Percentiles rank a stretch among this genome's conserved stretches.
Conservation (phyloP, 495 filamentous ascomycete genomes). For the Penicillium taxi region DNA sequence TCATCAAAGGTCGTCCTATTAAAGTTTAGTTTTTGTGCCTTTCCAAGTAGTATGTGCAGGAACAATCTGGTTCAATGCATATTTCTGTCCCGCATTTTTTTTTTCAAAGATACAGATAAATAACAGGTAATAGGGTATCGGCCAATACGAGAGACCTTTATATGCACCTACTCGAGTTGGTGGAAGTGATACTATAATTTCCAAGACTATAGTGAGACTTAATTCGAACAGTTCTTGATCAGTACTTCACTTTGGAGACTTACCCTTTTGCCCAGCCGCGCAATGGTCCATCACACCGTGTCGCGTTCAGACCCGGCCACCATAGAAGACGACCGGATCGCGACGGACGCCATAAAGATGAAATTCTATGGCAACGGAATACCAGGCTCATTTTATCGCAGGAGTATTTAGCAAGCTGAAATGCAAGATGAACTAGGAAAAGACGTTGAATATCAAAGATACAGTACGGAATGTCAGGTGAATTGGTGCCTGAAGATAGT, state of each 20-base stretch:
- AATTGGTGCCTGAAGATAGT: not conserved
- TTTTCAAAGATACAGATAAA: constrained; percentile 14
- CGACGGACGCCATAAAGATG: constrained; percentile 1
- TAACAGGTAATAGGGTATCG: constrained; percentile 10
- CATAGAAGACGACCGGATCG: constrained; percentile 5
- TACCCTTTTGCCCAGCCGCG: constrained; percentile 9
- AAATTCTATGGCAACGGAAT: not conserved
- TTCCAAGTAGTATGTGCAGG: not conserved
- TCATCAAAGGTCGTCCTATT: constrained; percentile 6
- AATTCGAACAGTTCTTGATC: too few relatives aligned
- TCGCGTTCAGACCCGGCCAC: constrained; percentile 8
- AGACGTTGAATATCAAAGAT: too few relatives aligned
- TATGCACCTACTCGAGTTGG: constrained; percentile 13
- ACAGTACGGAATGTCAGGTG: too few relatives aligned
- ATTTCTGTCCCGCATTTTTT: constrained; percentile 9
- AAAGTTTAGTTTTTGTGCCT: constrained; percentile 5
- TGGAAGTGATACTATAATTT: constrained; percentile 4
- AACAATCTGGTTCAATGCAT: constrained; percentile 1
- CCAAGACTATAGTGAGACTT: not conserved
- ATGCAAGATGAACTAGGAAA: too few relatives aligned
- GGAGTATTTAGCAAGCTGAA: not conserved
- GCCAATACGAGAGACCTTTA: constrained; percentile 1
- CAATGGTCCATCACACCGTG: constrained; percentile 3
- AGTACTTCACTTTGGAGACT: not conserved
- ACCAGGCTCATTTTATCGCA: constrained; percentile 9